Conservation (phyloP, 2,329 filamentous ascomycete species). For the Pochonia chlamydosporia region DNA sequence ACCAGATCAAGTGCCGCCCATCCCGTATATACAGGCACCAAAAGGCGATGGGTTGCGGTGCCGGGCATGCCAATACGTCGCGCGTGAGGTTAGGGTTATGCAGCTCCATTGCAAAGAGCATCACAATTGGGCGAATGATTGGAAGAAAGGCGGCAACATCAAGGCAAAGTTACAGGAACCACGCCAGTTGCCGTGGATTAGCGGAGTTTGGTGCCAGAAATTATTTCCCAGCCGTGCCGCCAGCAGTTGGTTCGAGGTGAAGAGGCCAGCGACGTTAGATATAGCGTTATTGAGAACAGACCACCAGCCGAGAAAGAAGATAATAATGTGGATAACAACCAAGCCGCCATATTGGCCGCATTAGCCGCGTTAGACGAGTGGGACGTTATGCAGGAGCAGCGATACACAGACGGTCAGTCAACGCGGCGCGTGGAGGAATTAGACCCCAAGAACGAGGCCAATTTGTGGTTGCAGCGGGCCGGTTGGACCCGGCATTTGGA, state of each 20-base stretch:
- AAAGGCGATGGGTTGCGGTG: slow-evolving; percentile 1
- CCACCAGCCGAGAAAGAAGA: neutral
- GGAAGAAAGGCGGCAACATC: neutral
- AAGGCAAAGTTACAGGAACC: neutral
- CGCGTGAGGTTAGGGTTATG: neutral
- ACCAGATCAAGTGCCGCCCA: neutral
- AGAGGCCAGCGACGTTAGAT: neutral
- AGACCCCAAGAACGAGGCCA: slow-evolving; percentile 5
- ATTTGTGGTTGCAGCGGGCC: slow-evolving; percentile 1
- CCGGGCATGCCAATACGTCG: neutral
- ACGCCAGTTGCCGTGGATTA: slow-evolving; percentile 1
- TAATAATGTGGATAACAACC: neutral
- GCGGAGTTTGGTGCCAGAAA: slow-evolving; percentile 1
- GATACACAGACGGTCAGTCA: neutral
- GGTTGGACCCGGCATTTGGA: slow-evolving; percentile 7
- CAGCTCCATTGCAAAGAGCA: neutral
- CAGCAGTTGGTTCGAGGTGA: slow-evolving; percentile 6
- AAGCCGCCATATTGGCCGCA: neutral
- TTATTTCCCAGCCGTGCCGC: slow-evolving; percentile 2
- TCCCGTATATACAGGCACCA: neutral
- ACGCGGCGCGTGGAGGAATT: neutral
- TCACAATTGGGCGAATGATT: slow-evolving; percentile 1
- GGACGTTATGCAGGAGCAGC: neutral
- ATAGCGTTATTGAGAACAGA: neutral
- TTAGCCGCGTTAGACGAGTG: neutral